Evolutionary conservation across 257 asterid species (phyloP).

Genomic region (Salvia rosmarinus): DNA sequence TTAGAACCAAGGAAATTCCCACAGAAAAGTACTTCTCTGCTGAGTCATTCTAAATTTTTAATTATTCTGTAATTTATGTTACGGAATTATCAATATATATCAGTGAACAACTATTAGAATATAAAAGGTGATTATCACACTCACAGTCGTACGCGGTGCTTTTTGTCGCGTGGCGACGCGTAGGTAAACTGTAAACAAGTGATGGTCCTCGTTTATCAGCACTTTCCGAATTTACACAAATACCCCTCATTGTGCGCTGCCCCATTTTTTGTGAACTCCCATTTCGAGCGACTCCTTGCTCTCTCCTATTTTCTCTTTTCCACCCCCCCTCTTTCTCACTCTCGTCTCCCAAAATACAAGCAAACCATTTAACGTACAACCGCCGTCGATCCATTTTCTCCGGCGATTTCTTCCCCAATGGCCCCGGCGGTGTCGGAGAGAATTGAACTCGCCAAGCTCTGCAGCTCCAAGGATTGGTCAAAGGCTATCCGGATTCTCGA

Average conservation of each 20-base stretch:
- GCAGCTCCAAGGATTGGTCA: slow-evolving; percentile 94
- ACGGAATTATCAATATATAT: too few species aligned
- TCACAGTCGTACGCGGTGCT: neutral
- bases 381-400: slow-evolving; percentile 38
- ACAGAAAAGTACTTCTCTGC: too few species aligned
- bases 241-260: slow-evolving; percentile 21
- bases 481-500: slow-evolving; percentile 97
- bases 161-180: slow-evolving; percentile 23
- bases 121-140: neutral
- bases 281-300: neutral
- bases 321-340: slow-evolving; percentile 29
- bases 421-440: slow-evolving; percentile 67
- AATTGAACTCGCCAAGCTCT: slow-evolving; percentile 80
- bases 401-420: slow-evolving; percentile 43
- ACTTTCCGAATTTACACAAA: slow-evolving; percentile 20
- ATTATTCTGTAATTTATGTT: too few species aligned
- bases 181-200: slow-evolving; percentile 30
- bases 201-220: slow-evolving; percentile 24
- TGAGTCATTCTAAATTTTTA: too few species aligned
- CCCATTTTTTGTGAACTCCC: slow-evolving; percentile 4
- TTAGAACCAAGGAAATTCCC: too few species aligned
- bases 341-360: slow-evolving; percentile 49
- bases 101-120: too few species aligned
- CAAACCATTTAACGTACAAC: slow-evolving; percentile 31
- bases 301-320: neutral